phyloP scores from a whole-genome alignment of 768 basidiomycete genomes.

The Psilocybe azurescens region DNA sequence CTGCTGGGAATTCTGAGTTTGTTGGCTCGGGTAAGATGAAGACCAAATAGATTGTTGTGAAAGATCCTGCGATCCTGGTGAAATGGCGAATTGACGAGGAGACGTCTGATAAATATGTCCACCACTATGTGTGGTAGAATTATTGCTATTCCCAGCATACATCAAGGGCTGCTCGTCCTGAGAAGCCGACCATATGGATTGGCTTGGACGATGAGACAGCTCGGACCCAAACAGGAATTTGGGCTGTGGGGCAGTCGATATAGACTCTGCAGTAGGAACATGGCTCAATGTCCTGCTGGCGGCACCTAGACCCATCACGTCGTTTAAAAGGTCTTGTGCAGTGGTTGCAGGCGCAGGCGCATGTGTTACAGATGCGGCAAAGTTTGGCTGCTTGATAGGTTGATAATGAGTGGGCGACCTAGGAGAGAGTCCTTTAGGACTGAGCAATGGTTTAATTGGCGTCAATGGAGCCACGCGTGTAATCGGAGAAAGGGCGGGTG shows the following conservation, averaged over 20 bases:
- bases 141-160: conserved; percentile 29
- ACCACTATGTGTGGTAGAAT: conserved; percentile 15
- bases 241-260: conserved; percentile 43
- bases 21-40: conserved; percentile 31
- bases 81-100: conserved; percentile 29
- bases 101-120: conserved; percentile 37
- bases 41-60: conserved; percentile 45
- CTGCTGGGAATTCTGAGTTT: conserved; percentile 36
- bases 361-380: conserved; percentile 20
- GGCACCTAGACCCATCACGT: conserved; percentile 46
- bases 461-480: conserved; percentile 38
- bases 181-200: conserved; percentile 73
- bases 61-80: conserved; percentile 28
- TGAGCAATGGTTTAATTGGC: conserved; percentile 36
- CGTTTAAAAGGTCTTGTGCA: conserved; percentile 70
- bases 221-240: conserved; percentile 60
- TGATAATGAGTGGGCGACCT: conserved; percentile 38
- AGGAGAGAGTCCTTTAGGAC: conserved; percentile 33
- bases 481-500: conserved; percentile 40
- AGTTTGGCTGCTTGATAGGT: conserved; percentile 15
- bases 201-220: conserved; percentile 42
- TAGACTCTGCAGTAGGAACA: conserved; percentile 13
- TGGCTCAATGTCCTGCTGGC: conserved; percentile 18
- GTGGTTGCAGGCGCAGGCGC: conserved; percentile 51
- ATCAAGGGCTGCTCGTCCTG: conserved; percentile 52